Evolutionary conservation across 2,329 filamentous ascomycete species (phyloP).

Genomic region (Colletotrichum ledebouriae): DNA sequence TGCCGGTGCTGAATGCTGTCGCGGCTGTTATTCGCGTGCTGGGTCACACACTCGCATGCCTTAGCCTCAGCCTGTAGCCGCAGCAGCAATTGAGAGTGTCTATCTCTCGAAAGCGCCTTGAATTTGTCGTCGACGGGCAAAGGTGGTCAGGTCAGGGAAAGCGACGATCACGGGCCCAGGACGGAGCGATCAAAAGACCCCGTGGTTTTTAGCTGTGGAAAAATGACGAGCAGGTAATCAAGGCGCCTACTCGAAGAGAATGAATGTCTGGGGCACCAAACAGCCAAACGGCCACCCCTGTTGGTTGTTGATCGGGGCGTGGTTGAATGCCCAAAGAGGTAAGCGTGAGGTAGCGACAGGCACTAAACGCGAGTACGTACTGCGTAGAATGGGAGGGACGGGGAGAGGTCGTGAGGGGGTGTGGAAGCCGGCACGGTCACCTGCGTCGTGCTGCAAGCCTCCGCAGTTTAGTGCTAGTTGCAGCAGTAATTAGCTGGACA

Average conservation of each 20-base stretch:
- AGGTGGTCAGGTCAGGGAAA: conserved; percentile 10
- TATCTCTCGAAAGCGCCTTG: neutral
- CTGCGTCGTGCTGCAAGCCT: conserved; percentile 36
- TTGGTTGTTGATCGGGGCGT: conserved; percentile 29
- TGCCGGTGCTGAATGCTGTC: conserved; percentile 9
- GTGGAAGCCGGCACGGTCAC: conserved; percentile 36
- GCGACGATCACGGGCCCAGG: conserved; percentile 12
- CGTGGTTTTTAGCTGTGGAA: conserved; percentile 25
- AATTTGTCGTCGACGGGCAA: conserved; percentile 4
- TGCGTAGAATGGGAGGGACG: neutral
- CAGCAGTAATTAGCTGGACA: conserved; percentile 17
- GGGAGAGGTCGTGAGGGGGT: conserved; percentile 12
- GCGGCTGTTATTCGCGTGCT: conserved; percentile 4
- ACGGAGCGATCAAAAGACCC: conserved; percentile 28
- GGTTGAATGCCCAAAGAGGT: conserved; percentile 29
- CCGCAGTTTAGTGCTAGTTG: conserved; percentile 21
- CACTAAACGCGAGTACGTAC: too few species aligned
- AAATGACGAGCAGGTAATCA: conserved; percentile 38
- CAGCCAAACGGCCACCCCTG: conserved; percentile 35
- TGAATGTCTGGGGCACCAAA: conserved; percentile 37
- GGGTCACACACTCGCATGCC: conserved; percentile 8
- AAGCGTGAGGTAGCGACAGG: conserved; percentile 4
- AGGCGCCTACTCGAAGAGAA: conserved; percentile 26
- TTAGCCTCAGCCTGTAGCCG: conserved; percentile 4
- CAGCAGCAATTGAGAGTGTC: conserved; percentile 21